Base-by-base conservation (phyloP, 129 eudicot genomes). In the Kitagawia praeruptora region DNA sequence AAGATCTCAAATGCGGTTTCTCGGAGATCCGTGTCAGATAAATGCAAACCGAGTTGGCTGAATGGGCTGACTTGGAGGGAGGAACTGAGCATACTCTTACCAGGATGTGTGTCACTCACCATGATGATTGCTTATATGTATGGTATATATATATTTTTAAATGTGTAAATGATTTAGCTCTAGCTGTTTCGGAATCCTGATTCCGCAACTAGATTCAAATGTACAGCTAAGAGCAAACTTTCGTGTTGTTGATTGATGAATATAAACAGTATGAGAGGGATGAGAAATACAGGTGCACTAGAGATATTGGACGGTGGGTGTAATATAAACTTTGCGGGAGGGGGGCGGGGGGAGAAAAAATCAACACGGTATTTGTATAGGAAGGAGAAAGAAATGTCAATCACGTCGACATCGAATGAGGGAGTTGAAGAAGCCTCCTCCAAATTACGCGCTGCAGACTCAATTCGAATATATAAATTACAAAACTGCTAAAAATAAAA, bases 1-100 rank as follows among this genome's bases (percentile, higher is more conserved):
- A 95, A 87, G 90, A 95, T 95, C 91, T 95, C 99, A 88, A 92
- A 95, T 18, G 99, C 96, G 23, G 99, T 85, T 15, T 87, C 86
- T 70, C 88, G 97, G 83, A 95, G 96, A 85, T 96, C 99, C n/a
- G 61, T 27, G 4, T 74, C 77, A 8, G 77, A n/a, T 14, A 74
- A 46, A 34, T 74, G 56, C 40, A 45, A 15, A 44, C 77, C 21
- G 6, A 74, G 61, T 7, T 74, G 23, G 42, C 58, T 61, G 28
- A 74, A 74, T 11, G 77, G 77, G 61, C 34, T 14, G 12, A 8
- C 13, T 42, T 42, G 45, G 45, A 42, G 9, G 45, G 45, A 42
- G 45, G 45, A 42, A 42, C 9, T 42, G 40, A 49, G 23, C 47
- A 45, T 5, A 41, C 7, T 16, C 14, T 31, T 28, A 34, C 21